Percentiles rank a stretch among this genome's conserved stretches.
These are phyloP conservation scores for Xanthoceras sorbifolium DNA, from an alignment of 345 rosid genomes.

Conservation along the genomic window DNA sequence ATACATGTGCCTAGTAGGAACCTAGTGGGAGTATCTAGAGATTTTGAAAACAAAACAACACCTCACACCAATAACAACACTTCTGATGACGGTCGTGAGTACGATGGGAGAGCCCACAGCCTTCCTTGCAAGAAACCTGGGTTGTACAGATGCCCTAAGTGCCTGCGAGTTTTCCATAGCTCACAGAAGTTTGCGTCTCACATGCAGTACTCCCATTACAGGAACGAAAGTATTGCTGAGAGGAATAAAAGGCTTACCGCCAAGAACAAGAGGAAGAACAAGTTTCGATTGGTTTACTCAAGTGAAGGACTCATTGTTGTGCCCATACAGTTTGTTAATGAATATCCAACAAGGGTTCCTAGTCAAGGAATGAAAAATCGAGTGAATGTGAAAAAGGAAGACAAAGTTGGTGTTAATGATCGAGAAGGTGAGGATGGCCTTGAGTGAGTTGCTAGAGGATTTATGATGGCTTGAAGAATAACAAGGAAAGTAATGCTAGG, in stretches of 20 bases:
- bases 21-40: no score
- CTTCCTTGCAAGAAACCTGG: conserved; percentile 5
- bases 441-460: no score
- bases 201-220: not conserved
- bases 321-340: not conserved
- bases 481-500: no score
- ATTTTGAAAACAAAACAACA: no score
- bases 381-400: no score
- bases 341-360: no score
- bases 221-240: not conserved
- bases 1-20: not conserved
- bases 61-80: not conserved
- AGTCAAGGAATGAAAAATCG: no score
- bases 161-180: not conserved
- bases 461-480: no score
- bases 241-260: conserved; percentile 3
- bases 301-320: not conserved
- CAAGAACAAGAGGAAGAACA: not conserved
- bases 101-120: conserved; percentile 7
- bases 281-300: not conserved
- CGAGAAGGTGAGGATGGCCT: no score
- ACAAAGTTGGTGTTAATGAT: no score
- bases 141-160: conserved; percentile 1
- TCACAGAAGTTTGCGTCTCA: conserved; percentile 12
- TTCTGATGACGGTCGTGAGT: not conserved